These are phyloP conservation scores for Paxillus ammoniavirescens DNA, from an alignment of 768 basidiomycete species.

Conservation along the genomic window DNA sequence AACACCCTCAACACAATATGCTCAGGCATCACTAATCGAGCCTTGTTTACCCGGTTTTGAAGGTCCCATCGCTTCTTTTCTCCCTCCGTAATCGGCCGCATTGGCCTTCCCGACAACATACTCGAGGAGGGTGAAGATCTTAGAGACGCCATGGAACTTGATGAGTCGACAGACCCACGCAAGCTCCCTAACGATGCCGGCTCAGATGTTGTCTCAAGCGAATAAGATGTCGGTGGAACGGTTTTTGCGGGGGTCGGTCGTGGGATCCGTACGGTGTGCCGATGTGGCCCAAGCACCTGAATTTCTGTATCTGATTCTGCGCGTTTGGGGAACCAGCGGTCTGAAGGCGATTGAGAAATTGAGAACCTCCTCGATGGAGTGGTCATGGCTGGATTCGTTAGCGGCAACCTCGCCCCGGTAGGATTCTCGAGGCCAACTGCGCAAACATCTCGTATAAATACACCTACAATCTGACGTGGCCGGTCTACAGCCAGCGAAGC, in stretches of 20 bases:
- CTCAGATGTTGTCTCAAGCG: constrained; percentile 13
- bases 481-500: constrained; percentile 68
- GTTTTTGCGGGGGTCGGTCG: constrained; percentile 7
- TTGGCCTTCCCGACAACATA: constrained; percentile 5
- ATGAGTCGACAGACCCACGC: constrained; percentile 26
- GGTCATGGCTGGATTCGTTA: constrained; percentile 4
- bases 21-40: constrained; percentile 55
- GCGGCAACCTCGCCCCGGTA: constrained; percentile 41
- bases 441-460: constrained; percentile 82
- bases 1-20: constrained; percentile 65
- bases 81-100: constrained; percentile 40
- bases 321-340: constrained; percentile 12
- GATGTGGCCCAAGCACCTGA: background rate
- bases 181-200: background rate
- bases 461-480: constrained; percentile 66
- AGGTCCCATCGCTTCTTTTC: constrained; percentile 58
- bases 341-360: background rate
- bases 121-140: constrained; percentile 22
- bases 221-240: constrained; percentile 12
- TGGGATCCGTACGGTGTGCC: constrained; percentile 12
- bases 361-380: constrained; percentile 4
- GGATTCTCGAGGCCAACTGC: constrained; percentile 54
- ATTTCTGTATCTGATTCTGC: constrained; percentile 20
- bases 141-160: constrained; percentile 18
- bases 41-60: constrained; percentile 63